A percentile compares a stretch with the other conserved stretches of the same genome.
phyloP scores from a whole-genome alignment of 2,329 filamentous ascomycete species.

The Amauroascus niger region DNA sequence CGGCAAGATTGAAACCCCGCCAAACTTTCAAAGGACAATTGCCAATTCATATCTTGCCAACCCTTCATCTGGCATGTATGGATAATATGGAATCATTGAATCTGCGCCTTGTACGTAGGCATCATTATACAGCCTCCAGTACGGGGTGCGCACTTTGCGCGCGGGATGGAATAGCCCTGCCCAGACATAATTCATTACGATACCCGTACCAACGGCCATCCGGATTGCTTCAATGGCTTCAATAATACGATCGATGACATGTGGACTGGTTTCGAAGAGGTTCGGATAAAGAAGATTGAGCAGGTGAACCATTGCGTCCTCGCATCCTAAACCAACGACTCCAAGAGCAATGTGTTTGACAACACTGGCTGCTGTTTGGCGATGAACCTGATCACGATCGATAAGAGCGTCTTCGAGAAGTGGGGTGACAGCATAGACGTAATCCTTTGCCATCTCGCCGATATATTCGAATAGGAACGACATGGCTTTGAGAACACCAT shows the following conservation, averaged over 20 bases:
- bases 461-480: conserved; percentile 99
- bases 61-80: conserved; percentile 69
- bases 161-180: conserved; percentile 95
- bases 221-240: conserved; percentile 95
- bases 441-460: conserved; percentile 98
- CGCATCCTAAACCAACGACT: conserved; percentile 93
- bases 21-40: conserved; percentile 57
- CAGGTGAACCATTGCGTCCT: conserved; percentile 96
- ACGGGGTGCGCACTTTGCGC: conserved; percentile 84
- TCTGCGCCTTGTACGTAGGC: conserved; percentile 91
- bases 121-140: conserved; percentile 96
- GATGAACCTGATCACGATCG: conserved; percentile 94
- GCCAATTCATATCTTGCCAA: conserved; percentile 70
- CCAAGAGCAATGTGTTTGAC: conserved; percentile 97
- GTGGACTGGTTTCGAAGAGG: conserved; percentile 92
- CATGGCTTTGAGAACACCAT: conserved; percentile 92
- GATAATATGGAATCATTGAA: conserved; percentile 93
- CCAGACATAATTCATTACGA: conserved; percentile 98
- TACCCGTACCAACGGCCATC: conserved; percentile 81
- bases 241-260: conserved; percentile 96
- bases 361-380: conserved; percentile 89
- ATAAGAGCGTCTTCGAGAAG: conserved; percentile 94
- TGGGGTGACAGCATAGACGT: conserved; percentile 95
- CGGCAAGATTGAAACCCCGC: background rate
- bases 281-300: conserved; percentile 95